Evolutionary conservation across 768 basidiomycete genomes (phyloP).

Genomic region (Candolleomyces eurysporus): DNA sequence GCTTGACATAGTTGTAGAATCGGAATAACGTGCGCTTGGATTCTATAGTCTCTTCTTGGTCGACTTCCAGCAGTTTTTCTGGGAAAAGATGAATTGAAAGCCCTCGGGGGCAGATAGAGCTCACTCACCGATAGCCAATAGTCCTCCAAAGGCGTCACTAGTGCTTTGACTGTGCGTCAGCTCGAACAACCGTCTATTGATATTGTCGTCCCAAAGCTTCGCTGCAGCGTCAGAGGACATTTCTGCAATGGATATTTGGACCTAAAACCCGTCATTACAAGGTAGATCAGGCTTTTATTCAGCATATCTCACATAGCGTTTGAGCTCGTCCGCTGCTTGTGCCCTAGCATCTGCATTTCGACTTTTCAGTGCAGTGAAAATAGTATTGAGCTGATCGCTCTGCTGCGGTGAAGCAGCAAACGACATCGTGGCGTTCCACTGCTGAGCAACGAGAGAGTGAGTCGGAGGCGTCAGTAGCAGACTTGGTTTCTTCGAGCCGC

Average conservation of each 20-base stretch:
- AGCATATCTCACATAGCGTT: constrained; percentile 61
- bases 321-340: constrained; percentile 69
- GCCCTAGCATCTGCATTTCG: constrained; percentile 62
- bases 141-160: constrained; percentile 80
- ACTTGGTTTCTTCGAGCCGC: too few relatives aligned
- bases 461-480: too few relatives aligned
- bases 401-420: constrained; percentile 55
- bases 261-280: constrained; percentile 40
- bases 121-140: constrained; percentile 79
- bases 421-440: constrained; percentile 43
- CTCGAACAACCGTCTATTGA: constrained; percentile 77
- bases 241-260: constrained; percentile 70
- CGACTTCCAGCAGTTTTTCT: constrained; percentile 76
- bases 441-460: too few relatives aligned
- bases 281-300: constrained; percentile 3
- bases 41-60: constrained; percentile 79
- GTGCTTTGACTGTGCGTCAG: constrained; percentile 79
- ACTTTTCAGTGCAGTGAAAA: constrained; percentile 66
- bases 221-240: constrained; percentile 79
- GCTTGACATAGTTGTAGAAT: constrained; percentile 91
- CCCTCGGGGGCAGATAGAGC: background rate
- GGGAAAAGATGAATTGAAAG: constrained; percentile 11
- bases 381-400: constrained; percentile 59
- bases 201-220: constrained; percentile 84
- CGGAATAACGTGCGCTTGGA: constrained; percentile 79